Evolutionary conservation across 208 protist genomes (phyloP).

Genomic region (Blastocrithidia nonstop): DNA sequence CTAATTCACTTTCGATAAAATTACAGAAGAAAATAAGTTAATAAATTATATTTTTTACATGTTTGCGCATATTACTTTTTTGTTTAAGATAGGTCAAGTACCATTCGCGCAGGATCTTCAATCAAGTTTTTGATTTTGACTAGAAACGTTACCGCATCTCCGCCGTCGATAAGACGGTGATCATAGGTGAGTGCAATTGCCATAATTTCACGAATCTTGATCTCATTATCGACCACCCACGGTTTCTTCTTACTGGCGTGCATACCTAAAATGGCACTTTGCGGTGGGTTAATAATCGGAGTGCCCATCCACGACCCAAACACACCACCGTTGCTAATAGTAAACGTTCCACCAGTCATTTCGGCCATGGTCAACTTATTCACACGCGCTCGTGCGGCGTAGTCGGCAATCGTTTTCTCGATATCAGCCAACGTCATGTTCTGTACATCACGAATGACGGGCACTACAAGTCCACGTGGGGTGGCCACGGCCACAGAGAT

Average conservation of each 20-base stretch:
- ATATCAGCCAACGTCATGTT: conserved; percentile 92
- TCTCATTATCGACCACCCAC: conserved; percentile 83
- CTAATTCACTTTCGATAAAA: neutral
- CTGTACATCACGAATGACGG: conserved; percentile 94
- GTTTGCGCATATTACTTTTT: conserved; percentile 4
- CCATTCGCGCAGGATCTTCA: conserved; percentile 89
- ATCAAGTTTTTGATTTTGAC: conserved; percentile 95
- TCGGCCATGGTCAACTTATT: conserved; percentile 93
- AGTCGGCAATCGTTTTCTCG: conserved; percentile 89
- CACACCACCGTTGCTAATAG: conserved; percentile 98
- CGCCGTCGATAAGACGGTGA: conserved; percentile 97
- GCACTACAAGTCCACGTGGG: conserved; percentile 94
- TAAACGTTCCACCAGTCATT: conserved; percentile 98
- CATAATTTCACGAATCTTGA: conserved; percentile 96
- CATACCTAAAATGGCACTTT: conserved; percentile 98
- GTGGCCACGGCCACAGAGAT: conserved; percentile 97
- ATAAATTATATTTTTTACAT: conserved; percentile 1
- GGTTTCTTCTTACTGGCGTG: conserved; percentile 95
- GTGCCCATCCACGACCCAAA: conserved; percentile 98
- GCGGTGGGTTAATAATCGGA: conserved; percentile 98
- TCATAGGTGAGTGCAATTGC: conserved; percentile 99
- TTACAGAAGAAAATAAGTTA: conserved; percentile 4
- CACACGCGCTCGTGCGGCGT: conserved; percentile 80
- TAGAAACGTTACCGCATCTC: conserved; percentile 96
- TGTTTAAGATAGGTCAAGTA: conserved; percentile 62